Evolutionary conservation across 2,329 filamentous ascomycete species (phyloP).

Genomic region (Curvularia sp.): DNA sequence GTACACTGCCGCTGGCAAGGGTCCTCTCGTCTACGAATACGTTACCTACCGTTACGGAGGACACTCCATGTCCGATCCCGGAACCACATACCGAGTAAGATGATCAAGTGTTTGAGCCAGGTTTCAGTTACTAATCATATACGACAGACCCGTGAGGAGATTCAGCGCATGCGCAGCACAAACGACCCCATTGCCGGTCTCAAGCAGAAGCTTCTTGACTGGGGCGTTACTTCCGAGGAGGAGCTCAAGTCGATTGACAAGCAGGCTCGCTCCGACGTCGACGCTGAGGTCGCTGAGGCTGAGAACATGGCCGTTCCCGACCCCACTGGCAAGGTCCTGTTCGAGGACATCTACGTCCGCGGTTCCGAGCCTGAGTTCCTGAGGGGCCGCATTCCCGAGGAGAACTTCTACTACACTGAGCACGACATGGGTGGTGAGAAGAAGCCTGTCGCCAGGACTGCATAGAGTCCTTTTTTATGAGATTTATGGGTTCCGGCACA

Average conservation of each 20-base stretch:
- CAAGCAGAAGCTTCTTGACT: conserved; percentile 98
- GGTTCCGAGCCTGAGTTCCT: conserved; percentile 88
- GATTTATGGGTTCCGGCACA: neutral
- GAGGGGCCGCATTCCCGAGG: conserved; percentile 85
- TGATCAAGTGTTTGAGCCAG: neutral
- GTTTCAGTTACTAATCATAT: conserved; percentile 24
- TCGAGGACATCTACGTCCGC: conserved; percentile 93
- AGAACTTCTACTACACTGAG: conserved; percentile 79
- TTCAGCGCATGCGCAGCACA: conserved; percentile 98
- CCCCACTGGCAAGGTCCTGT: conserved; percentile 80
- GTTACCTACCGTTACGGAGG: conserved; percentile 99
- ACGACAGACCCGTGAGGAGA: conserved; percentile 85
- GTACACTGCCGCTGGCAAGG: conserved; percentile 81
- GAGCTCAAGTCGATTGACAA: conserved; percentile 97
- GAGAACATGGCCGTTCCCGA: conserved; percentile 88
- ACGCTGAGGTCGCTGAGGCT: conserved; percentile 86
- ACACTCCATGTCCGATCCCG: conserved; percentile 99
- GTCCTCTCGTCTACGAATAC: conserved; percentile 96
- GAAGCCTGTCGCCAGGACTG: conserved; percentile 45
- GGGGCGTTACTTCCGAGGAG: conserved; percentile 88
- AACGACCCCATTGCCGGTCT: conserved; percentile 97
- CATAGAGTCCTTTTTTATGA: conserved; percentile 19
- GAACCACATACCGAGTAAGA: conserved; percentile 87
- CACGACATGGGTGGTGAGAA: conserved; percentile 51
- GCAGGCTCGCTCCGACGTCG: conserved; percentile 83